Evolutionary conservation across 306 rosid species (phyloP).

Genomic region (Vachellia pachyceras): DNA sequence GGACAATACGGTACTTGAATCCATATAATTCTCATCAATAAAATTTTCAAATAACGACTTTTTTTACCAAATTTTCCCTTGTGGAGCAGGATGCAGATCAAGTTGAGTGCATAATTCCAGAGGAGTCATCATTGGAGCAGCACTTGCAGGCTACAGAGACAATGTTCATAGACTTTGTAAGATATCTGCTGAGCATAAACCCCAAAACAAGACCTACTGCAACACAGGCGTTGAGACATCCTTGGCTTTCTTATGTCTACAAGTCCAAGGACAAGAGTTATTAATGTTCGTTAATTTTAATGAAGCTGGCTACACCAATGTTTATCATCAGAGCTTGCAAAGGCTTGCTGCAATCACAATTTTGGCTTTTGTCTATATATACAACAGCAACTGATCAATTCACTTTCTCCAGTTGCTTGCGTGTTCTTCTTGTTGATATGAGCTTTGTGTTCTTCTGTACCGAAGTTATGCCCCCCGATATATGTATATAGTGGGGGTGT

Average conservation of each 20-base stretch:
- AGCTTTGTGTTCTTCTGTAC: slow-evolving; percentile 47
- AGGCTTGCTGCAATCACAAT: slow-evolving; percentile 44
- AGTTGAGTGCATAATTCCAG: slow-evolving; percentile 86
- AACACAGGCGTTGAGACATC: slow-evolving; percentile 79
- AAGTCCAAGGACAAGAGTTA: slow-evolving; percentile 46
- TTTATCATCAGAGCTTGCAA: slow-evolving; percentile 19
- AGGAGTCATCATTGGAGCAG: slow-evolving; percentile 74
- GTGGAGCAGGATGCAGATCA: slow-evolving; percentile 81
- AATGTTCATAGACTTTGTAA: slow-evolving; percentile 70
- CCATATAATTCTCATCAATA: no score
- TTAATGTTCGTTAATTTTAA: slow-evolving; percentile 5
- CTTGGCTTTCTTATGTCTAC: slow-evolving; percentile 85
- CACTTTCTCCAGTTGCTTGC: slow-evolving; percentile 37
- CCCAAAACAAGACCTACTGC: slow-evolving; percentile 84
- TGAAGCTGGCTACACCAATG: slow-evolving; percentile 31
- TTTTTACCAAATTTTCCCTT: no score
- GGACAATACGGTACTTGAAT: no score
- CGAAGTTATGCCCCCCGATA: slow-evolving; percentile 36
- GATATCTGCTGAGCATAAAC: slow-evolving; percentile 69
- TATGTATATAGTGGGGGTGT: no score
- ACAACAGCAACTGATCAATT: slow-evolving; percentile 32
- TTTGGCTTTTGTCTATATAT: slow-evolving; percentile 51
- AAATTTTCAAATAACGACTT: no score
- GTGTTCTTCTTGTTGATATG: not conserved
- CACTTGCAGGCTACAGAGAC: slow-evolving; percentile 66